Evolutionary conservation across 495 filamentous ascomycete species (phyloP).

Genomic region (Schizothecium vesticola): DNA sequence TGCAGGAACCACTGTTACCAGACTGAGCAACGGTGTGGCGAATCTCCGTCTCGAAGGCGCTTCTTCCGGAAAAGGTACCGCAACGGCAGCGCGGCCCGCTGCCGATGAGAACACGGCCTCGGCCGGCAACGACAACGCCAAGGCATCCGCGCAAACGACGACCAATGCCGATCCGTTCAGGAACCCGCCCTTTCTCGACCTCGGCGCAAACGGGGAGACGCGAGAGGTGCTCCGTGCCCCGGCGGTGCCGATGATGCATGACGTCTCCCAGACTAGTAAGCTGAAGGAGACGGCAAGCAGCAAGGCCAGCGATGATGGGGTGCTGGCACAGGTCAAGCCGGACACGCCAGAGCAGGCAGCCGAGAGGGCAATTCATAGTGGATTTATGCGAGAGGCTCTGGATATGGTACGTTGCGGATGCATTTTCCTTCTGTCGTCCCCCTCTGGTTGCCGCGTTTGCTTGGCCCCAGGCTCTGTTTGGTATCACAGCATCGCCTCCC

Average conservation of each 20-base stretch:
- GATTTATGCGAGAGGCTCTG: slow-evolving; percentile 67
- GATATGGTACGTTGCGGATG: slow-evolving; percentile 51
- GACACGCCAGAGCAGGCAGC: slow-evolving; percentile 28
- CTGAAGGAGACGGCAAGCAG: slow-evolving; percentile 20
- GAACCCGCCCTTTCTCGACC: neutral
- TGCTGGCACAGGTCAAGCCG: slow-evolving; percentile 8
- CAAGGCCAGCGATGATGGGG: slow-evolving; percentile 5
- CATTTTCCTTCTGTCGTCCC: neutral
- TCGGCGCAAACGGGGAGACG: neutral
- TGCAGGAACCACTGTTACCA: neutral
- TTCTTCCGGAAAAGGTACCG: neutral
- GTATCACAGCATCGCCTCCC: neutral
- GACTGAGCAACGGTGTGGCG: neutral
- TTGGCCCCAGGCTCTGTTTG: neutral
- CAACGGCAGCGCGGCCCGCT: neutral
- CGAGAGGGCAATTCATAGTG: slow-evolving; percentile 42
- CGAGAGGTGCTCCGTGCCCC: slow-evolving; percentile 14
- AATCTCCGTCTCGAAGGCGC: neutral
- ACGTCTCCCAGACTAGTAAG: slow-evolving; percentile 26
- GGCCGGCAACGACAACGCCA: neutral
- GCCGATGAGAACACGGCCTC: neutral
- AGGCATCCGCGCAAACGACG: neutral
- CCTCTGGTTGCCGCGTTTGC: neutral
- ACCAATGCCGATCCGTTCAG: neutral
- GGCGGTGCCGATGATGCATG: slow-evolving; percentile 14